Conservation (phyloP, 2,329 filamentous ascomycete genomes). For the Clarireedia homoeocarpa region DNA sequence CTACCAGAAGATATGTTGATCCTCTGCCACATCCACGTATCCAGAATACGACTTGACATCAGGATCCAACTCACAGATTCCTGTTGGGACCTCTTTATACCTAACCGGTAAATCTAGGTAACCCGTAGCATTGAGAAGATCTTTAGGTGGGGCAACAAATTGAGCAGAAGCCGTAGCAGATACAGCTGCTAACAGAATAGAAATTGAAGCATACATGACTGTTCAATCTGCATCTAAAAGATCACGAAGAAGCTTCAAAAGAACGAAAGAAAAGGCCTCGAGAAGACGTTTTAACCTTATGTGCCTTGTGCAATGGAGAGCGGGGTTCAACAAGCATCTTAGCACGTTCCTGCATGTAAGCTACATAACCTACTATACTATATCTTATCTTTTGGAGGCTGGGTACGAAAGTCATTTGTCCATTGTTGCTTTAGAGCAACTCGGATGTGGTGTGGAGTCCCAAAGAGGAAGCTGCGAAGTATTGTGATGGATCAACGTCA, state of each 20-base stretch:
- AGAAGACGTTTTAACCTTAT: background rate
- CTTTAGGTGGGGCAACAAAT: constrained; percentile 32
- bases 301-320: background rate
- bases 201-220: constrained; percentile 1
- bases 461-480: background rate
- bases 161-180: constrained; percentile 20
- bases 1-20: constrained; percentile 35
- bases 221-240: background rate
- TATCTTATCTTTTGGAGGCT: background rate
- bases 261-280: no score
- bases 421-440: background rate
- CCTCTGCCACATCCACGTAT: constrained; percentile 34
- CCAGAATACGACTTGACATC: constrained; percentile 36
- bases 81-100: constrained; percentile 40
- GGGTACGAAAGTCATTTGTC: background rate
- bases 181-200: background rate
- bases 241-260: background rate
- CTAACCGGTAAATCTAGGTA: constrained; percentile 35
- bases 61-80: constrained; percentile 38
- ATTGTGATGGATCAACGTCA: no score
- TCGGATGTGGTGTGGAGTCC: background rate
- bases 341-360: background rate
- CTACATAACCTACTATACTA: background rate
- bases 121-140: constrained; percentile 31
- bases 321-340: background rate